A percentile compares a stretch with the other conserved stretches of the same genome.
These are phyloP conservation scores for Pisolithus tinctorius DNA, from an alignment of 768 basidiomycete genomes.

Conservation along the genomic window DNA sequence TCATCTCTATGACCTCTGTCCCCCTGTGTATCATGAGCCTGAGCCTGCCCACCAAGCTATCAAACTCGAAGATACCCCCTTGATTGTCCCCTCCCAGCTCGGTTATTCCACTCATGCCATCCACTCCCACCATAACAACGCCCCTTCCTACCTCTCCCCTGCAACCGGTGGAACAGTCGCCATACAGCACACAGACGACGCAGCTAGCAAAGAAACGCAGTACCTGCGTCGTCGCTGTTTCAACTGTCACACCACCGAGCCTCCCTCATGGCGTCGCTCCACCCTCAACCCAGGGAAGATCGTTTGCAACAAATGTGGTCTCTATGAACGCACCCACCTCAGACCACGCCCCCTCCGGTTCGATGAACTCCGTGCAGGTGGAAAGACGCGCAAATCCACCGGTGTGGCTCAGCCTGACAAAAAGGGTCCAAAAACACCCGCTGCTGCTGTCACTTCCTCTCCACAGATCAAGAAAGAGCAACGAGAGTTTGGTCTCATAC, in stretches of 20 bases:
- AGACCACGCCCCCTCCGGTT: slow-evolving; percentile 79
- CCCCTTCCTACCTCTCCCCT: slow-evolving; percentile 36
- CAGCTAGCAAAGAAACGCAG: slow-evolving; percentile 85
- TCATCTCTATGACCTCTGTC: slow-evolving; percentile 27
- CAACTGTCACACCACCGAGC: slow-evolving; percentile 90
- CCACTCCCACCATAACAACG: slow-evolving; percentile 21
- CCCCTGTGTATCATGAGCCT: slow-evolving; percentile 35
- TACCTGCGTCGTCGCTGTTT: slow-evolving; percentile 83
- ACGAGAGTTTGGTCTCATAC: slow-evolving; percentile 41
- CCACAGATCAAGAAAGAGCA: slow-evolving; percentile 58
- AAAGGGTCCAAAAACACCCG: slow-evolving; percentile 28
- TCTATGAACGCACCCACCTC: slow-evolving; percentile 85
- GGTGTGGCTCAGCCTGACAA: slow-evolving; percentile 21
- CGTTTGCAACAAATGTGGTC: slow-evolving; percentile 90
- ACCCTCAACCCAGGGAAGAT: slow-evolving; percentile 90
- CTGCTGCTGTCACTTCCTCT: slow-evolving; percentile 33
- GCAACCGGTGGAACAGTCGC: slow-evolving; percentile 40
- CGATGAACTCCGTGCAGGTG: slow-evolving; percentile 82
- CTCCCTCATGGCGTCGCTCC: slow-evolving; percentile 80
- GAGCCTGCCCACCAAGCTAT: slow-evolving; percentile 33
- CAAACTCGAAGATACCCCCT: slow-evolving; percentile 60
- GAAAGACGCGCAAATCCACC: slow-evolving; percentile 60
- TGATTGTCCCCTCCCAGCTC: slow-evolving; percentile 57
- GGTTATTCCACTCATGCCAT: slow-evolving; percentile 24
- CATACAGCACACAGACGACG: slow-evolving; percentile 87